A percentile compares a stretch with the other conserved stretches of the same genome.
Conservation (phyloP, 2,329 filamentous ascomycete genomes). For the Aspergillus sclerotialis region DNA sequence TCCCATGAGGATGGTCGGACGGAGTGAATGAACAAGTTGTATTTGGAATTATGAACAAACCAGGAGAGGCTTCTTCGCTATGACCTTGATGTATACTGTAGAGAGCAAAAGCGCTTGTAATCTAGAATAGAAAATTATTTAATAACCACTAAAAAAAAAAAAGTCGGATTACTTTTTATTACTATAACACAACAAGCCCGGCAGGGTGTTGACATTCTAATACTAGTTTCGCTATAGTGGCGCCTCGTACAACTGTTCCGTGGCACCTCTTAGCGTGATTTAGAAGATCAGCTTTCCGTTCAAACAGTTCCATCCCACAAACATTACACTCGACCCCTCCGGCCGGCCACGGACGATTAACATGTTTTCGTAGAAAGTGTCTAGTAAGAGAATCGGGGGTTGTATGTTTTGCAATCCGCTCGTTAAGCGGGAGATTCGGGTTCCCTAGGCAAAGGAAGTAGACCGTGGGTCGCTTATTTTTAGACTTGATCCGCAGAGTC, state of each 20-base stretch:
- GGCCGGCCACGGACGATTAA: slow-evolving; percentile 11
- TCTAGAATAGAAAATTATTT: not conserved
- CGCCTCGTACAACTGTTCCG: slow-evolving; percentile 10
- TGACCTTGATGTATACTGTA: slow-evolving; percentile 1
- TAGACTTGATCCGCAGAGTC: slow-evolving; percentile 8
- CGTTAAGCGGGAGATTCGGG: slow-evolving; percentile 1
- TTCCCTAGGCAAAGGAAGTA: slow-evolving; percentile 13
- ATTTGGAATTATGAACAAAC: too few species aligned
- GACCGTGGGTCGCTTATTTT: slow-evolving; percentile 5
- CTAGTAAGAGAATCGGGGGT: slow-evolving; percentile 10
- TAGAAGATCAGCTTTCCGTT: slow-evolving; percentile 12
- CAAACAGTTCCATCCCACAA: slow-evolving; percentile 7
- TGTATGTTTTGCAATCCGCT: slow-evolving; percentile 5
- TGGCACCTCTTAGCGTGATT: slow-evolving; percentile 10
- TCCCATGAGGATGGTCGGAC: too few species aligned
- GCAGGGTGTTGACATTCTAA: slow-evolving; percentile 1
- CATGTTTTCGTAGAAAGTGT: slow-evolving; percentile 12
- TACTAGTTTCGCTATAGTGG: slow-evolving; percentile 1
- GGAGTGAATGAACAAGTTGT: too few species aligned
- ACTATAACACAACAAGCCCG: not conserved
- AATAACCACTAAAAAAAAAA: not conserved
- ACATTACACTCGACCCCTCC: slow-evolving; percentile 10
- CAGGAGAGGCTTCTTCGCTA: too few species aligned
- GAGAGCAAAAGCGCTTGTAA: not conserved
- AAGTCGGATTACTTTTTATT: slow-evolving; percentile 1